Evolutionary conservation across 2,329 filamentous ascomycete species (phyloP).

Genomic region (Hymenoscyphus occultus): DNA sequence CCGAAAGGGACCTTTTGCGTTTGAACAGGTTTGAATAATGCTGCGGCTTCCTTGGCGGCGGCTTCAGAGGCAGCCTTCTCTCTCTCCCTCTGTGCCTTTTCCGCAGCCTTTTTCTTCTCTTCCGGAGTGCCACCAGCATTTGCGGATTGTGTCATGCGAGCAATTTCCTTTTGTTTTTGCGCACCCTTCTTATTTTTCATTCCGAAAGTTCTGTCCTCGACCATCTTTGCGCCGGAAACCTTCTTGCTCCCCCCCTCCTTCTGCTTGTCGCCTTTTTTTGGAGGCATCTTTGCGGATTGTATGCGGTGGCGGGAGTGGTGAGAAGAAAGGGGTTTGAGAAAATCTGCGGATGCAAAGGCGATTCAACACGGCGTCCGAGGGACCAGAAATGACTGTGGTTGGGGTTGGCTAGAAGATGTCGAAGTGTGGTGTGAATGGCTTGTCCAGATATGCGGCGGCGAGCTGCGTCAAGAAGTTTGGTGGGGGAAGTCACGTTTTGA

Average conservation of each 20-base stretch:
- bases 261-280: conserved; percentile 53
- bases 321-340: neutral
- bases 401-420: conserved; percentile 17
- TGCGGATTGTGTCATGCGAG: conserved; percentile 72
- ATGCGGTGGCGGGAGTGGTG: neutral
- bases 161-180: conserved; percentile 85
- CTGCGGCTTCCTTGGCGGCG: conserved; percentile 74
- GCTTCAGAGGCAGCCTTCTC: conserved; percentile 90
- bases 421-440: conserved; percentile 16
- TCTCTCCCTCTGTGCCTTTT: conserved; percentile 67
- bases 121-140: conserved; percentile 77
- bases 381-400: conserved; percentile 35
- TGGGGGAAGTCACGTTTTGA: conserved; percentile 18
- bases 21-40: conserved; percentile 85
- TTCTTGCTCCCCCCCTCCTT: conserved; percentile 52
- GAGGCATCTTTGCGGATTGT: conserved; percentile 58
- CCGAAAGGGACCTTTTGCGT: conserved; percentile 98
- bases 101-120: conserved; percentile 74
- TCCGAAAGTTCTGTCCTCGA: conserved; percentile 96
- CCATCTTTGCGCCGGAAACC: conserved; percentile 52
- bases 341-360: neutral
- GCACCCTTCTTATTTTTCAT: conserved; percentile 99
- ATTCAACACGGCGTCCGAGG: neutral
- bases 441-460: conserved; percentile 4
- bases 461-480: conserved; percentile 22